Evolutionary conservation across 2,329 filamentous ascomycete species (phyloP).

Genomic region (Fusarium nelsonii): DNA sequence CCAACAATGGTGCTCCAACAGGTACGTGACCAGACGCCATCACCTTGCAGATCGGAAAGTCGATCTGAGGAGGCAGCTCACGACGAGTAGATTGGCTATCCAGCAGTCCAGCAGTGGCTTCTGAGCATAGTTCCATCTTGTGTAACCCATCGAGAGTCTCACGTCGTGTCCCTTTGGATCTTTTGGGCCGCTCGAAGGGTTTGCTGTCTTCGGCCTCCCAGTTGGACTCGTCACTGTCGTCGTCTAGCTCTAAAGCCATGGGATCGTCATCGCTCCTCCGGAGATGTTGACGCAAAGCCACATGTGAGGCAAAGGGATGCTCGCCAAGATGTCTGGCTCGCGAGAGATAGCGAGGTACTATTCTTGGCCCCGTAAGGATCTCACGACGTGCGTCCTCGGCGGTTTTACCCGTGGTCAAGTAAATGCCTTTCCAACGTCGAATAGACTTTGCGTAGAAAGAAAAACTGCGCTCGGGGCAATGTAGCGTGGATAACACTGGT

Average conservation of each 20-base stretch:
- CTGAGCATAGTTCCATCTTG: background rate
- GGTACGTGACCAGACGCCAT: background rate
- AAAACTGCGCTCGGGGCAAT: slow-evolving; percentile 50
- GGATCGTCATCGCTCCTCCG: background rate
- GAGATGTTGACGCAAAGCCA: slow-evolving; percentile 6
- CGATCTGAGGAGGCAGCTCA: slow-evolving; percentile 26
- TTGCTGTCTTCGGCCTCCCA: slow-evolving; percentile 17
- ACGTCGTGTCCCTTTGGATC: background rate
- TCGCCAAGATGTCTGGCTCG: slow-evolving; percentile 47
- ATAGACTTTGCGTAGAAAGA: slow-evolving; percentile 12
- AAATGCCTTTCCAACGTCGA: slow-evolving; percentile 14
- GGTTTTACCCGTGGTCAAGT: slow-evolving; percentile 9
- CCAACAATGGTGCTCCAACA: slow-evolving; percentile 3
- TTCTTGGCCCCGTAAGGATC: background rate
- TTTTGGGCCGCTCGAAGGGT: slow-evolving; percentile 37
- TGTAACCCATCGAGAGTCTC: background rate
- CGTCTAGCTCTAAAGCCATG: slow-evolving; percentile 8
- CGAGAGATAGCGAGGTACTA: slow-evolving; percentile 32
- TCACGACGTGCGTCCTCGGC: slow-evolving; percentile 5
- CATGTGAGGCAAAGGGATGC: slow-evolving; percentile 21
- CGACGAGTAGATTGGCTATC: slow-evolving; percentile 26
- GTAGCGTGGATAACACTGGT: slow-evolving; percentile 53
- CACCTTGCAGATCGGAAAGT: background rate
- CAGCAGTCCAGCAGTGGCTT: background rate
- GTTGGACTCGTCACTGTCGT: slow-evolving; percentile 32